Evolutionary conservation across 768 basidiomycete species (phyloP), one percentile per base, ranked within the genome.

Genomic region (Dacryopinax spathularia): DNA sequence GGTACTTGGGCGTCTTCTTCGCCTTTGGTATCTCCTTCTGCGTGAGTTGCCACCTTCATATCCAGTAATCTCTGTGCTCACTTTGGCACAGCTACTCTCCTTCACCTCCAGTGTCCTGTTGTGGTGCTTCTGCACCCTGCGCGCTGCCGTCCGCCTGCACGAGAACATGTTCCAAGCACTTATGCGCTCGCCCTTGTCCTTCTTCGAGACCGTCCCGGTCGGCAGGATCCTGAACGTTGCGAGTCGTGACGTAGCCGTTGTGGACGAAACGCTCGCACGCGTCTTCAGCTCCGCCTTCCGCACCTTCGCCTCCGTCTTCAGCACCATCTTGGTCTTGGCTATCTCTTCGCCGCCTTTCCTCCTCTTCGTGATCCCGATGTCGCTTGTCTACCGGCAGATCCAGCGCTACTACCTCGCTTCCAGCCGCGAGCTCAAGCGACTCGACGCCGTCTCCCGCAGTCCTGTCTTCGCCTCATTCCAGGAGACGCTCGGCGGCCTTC

Each of bases 151-250:
- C 29, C 16, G 0, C 1, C 27, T 10, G 1, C 61, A 62, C 61
- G 36, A 37, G 34, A 37, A 89, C 87, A 90, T 91, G 88, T 74
- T 91, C 68, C 70, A 81, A 56, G 82, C 91, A 1, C 79, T 98
- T 34, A 84, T 98, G 78, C 82, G 81, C 27, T 87, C 90, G 0
- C 91, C 91, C 0, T 73, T 94, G 68, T 84, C 82, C 68, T 97
- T 91, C 77, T 98, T 96, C 71, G 94, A 96, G 73, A 74, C 80
- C 62, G 96, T 92, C 0, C 94, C 92, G 1, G 85, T 82, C 16
- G 91, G 91, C 67, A 81, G 87, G 88, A 87, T 94, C 62, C 72
- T 97, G 61, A 97, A 96, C 73, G 73, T 96, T 29, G 97, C 97
- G 74, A 90, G 90, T 2, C 84, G 91, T 1, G 95, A 98, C 69